These are phyloP conservation scores for Penicillium oxalicum DNA, from an alignment of 2,329 filamentous ascomycete species.

Conservation along the genomic window DNA sequence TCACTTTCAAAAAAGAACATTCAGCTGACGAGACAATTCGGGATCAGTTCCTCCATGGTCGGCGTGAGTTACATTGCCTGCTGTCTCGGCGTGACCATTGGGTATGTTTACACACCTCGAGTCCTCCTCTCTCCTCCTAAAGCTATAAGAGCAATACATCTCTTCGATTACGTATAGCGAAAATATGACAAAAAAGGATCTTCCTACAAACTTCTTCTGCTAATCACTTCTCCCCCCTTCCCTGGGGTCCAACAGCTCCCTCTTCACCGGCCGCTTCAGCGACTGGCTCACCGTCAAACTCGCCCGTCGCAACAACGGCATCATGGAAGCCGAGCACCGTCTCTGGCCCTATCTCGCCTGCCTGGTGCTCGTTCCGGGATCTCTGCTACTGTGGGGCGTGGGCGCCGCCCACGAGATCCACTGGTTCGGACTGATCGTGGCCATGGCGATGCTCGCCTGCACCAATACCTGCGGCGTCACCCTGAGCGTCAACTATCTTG, in stretches of 20 bases:
- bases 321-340: conserved; percentile 40
- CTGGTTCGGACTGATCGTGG: conserved; percentile 40
- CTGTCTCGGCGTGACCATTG: conserved; percentile 29
- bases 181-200: too few relatives aligned
- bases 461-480: conserved; percentile 35
- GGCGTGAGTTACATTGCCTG: conserved; percentile 36
- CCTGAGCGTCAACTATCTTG: conserved; percentile 37
- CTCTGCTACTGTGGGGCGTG: conserved; percentile 37
- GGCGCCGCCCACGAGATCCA: conserved; percentile 39
- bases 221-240: too few relatives aligned
- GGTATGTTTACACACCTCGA: conserved; percentile 14
- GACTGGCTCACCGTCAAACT: conserved; percentile 36
- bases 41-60: conserved; percentile 31
- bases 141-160: neutral
- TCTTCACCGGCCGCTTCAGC: conserved; percentile 37
- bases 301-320: conserved; percentile 36
- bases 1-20: too few relatives aligned
- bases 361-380: conserved; percentile 31
- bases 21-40: too few relatives aligned
- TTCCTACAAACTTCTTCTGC: too few relatives aligned
- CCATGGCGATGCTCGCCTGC: conserved; percentile 40
- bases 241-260: conserved; percentile 18
- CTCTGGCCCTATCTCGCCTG: conserved; percentile 37
- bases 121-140: neutral
- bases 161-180: too few relatives aligned